phyloP scores from a whole-genome alignment of 768 basidiomycete genomes.

The Trametes sanguinea region DNA sequence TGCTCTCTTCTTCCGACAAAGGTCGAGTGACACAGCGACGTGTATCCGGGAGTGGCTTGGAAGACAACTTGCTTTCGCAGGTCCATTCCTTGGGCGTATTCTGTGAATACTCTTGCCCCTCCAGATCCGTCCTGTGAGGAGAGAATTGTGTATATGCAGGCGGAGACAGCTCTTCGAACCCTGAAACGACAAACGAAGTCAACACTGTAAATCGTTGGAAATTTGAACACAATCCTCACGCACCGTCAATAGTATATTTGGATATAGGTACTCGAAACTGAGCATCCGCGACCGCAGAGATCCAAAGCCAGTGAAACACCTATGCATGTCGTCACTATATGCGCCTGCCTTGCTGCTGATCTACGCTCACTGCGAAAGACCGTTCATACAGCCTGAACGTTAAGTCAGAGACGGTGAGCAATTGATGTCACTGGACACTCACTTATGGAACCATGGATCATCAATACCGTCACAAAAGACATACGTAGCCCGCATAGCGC shows the following conservation, averaged over 20 bases:
- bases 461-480: conserved; percentile 14
- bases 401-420: background rate
- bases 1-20: too few species aligned
- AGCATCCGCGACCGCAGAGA: conserved; percentile 7
- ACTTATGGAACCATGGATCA: conserved; percentile 18
- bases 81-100: too few species aligned
- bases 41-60: too few species aligned
- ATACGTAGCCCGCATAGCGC: background rate
- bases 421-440: background rate
- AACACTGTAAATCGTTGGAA: background rate
- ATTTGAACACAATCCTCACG: conserved; percentile 2
- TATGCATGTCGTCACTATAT: background rate
- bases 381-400: conserved; percentile 1
- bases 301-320: conserved; percentile 18
- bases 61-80: too few species aligned
- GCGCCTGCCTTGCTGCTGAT: background rate
- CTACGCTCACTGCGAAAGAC: conserved; percentile 5
- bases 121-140: too few species aligned
- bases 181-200: background rate
- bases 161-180: background rate
- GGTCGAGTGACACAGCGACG: too few species aligned
- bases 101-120: too few species aligned
- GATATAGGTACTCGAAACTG: conserved; percentile 15
- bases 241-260: conserved; percentile 7
- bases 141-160: background rate